Conservation (phyloP, 2,329 filamentous ascomycete genomes). For the Aspergillus latus region DNA sequence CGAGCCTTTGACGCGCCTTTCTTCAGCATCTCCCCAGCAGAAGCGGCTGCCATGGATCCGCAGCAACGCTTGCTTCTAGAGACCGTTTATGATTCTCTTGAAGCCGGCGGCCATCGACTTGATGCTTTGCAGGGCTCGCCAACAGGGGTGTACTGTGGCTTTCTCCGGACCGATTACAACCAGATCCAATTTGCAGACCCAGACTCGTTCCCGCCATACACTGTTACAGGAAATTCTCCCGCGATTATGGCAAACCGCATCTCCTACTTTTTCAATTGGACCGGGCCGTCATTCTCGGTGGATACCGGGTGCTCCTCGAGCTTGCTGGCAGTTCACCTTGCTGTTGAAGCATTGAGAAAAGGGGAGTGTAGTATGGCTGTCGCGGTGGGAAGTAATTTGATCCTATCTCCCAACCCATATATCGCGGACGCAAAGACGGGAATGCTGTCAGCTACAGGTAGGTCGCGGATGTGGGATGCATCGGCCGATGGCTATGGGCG, state of each 20-base stretch:
- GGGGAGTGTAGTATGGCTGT: constrained; percentile 27
- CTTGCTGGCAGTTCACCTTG: constrained; percentile 34
- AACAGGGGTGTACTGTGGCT: background rate
- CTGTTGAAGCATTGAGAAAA: constrained; percentile 28
- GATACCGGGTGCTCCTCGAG: constrained; percentile 37
- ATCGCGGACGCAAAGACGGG: background rate
- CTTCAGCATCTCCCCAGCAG: constrained; percentile 32
- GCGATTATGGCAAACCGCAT: constrained; percentile 24
- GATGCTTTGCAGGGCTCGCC: background rate
- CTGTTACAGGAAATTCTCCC: background rate
- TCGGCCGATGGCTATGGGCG: background rate
- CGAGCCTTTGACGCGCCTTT: constrained; percentile 34
- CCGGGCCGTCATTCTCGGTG: constrained; percentile 33
- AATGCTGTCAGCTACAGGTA: background rate
- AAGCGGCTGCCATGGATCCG: constrained; percentile 31
- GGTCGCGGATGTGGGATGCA: background rate
- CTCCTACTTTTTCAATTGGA: constrained; percentile 36
- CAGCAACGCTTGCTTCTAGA: constrained; percentile 32
- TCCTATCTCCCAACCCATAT: background rate
- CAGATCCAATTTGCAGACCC: background rate
- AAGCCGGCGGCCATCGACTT: constrained; percentile 20
- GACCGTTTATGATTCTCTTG: constrained; percentile 27
- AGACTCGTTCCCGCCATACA: background rate
- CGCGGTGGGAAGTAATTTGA: constrained; percentile 10
- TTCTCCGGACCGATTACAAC: background rate